phyloP scores from a whole-genome alignment of 176 grass and related monocot genomes.

The Oryza nivara region DNA sequence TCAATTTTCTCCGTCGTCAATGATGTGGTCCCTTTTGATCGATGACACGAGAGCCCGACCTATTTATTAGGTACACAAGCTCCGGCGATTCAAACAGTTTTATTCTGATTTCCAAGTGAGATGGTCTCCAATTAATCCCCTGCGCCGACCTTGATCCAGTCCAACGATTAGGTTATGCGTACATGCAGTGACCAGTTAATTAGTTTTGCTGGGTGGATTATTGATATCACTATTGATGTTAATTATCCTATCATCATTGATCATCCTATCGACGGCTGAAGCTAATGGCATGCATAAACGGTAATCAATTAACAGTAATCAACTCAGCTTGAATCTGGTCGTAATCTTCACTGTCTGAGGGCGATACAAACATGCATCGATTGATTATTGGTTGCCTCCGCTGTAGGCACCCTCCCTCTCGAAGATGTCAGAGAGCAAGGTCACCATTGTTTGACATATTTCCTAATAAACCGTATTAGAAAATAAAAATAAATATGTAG shows the following conservation, averaged over 20 bases:
- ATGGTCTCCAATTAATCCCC: too few relatives aligned
- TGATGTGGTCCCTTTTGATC: not conserved
- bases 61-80: not conserved
- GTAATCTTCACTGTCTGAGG: not conserved
- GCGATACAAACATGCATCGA: not conserved
- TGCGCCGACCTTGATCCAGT: too few relatives aligned
- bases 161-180: too few relatives aligned
- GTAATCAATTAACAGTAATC: not conserved
- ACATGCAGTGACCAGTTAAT: too few relatives aligned
- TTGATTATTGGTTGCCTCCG: not conserved
- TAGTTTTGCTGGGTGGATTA: too few relatives aligned
- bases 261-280: not conserved
- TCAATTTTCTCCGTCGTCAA: not conserved
- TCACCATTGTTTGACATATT: too few relatives aligned
- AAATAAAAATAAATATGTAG: too few relatives aligned
- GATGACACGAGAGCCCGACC: not conserved
- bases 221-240: too few relatives aligned
- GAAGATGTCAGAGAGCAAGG: not conserved
- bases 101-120: too few relatives aligned
- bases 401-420: not conserved
- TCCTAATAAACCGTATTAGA: too few relatives aligned
- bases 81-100: too few relatives aligned
- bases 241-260: too few relatives aligned
- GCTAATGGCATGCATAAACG: not conserved
- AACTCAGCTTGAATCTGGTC: not conserved